A percentile compares a stretch with the other conserved stretches of the same genome.
Conservation (phyloP, 371 early-diverging fungal species). For the Syncephalastrum contaminatum region DNA sequence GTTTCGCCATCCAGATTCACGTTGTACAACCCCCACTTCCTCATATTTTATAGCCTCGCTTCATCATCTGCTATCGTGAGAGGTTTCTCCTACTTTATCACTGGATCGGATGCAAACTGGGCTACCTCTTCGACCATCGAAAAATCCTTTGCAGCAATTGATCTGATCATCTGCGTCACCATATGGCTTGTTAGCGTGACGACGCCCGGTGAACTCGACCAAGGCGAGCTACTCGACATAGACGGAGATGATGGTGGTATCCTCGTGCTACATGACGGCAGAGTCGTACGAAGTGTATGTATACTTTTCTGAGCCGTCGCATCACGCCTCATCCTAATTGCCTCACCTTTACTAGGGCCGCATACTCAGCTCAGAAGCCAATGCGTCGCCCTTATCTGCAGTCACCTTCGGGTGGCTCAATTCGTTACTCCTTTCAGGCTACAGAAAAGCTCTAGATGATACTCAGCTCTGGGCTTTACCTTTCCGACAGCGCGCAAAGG, state of each 20-base stretch:
- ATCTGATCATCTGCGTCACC: conserved; percentile 37
- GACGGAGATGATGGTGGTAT: conserved; percentile 46
- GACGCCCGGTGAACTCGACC: conserved; percentile 46
- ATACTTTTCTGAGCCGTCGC: neutral
- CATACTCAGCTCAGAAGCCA: conserved; percentile 57
- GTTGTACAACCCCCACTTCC: conserved; percentile 51
- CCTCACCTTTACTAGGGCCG: conserved; percentile 31
- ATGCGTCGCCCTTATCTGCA: conserved; percentile 61
- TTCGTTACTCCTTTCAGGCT: conserved; percentile 57
- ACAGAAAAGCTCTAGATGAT: conserved; percentile 55
- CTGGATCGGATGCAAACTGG: conserved; percentile 22
- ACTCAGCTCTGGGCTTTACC: conserved; percentile 74
- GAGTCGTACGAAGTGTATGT: conserved; percentile 45
- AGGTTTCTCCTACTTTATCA: conserved; percentile 46
- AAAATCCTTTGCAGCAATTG: conserved; percentile 38
- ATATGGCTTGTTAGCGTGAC: conserved; percentile 46
- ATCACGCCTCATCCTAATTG: no score
- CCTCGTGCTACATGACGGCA: conserved; percentile 42
- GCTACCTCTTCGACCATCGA: conserved; percentile 41
- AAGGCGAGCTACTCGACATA: conserved; percentile 41
- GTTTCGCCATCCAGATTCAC: conserved; percentile 54
- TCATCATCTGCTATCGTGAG: conserved; percentile 46
- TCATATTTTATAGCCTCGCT: conserved; percentile 46
- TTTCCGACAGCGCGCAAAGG: conserved; percentile 38
- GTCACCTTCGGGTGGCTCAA: conserved; percentile 81